A percentile compares a stretch with the other conserved stretches of the same genome.
These are phyloP conservation scores for Trifolium fragiferum DNA, from an alignment of 306 rosid genomes.

Conservation along the genomic window DNA sequence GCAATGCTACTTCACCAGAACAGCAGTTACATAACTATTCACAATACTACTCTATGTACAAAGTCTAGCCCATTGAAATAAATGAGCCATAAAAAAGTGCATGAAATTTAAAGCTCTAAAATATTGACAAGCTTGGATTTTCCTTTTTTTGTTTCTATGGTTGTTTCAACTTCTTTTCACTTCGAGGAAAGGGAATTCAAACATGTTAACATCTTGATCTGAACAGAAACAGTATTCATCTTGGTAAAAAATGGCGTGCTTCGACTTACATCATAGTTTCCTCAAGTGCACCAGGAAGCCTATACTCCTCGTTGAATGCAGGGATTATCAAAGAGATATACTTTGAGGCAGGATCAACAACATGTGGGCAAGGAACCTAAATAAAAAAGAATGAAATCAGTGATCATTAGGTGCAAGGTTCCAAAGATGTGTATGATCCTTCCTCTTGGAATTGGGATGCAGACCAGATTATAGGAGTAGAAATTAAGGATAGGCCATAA, in stretches of 20 bases:
- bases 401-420: not conserved
- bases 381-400: constrained; percentile 39
- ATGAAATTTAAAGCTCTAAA: not conserved
- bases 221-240: constrained; percentile 21
- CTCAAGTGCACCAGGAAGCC: constrained; percentile 89
- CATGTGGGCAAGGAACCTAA: constrained; percentile 81
- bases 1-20: constrained; percentile 7
- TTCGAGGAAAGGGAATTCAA: constrained; percentile 4
- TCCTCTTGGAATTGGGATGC: constrained; percentile 23
- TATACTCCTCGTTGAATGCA: constrained; percentile 82
- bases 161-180: constrained; percentile 1
- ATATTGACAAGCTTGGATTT: not conserved
- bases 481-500: constrained; percentile 22
- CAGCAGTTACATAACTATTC: not conserved
- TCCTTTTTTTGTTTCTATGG: not conserved
- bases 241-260: constrained; percentile 6
- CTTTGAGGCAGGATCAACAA: constrained; percentile 87
- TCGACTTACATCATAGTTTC: constrained; percentile 82
- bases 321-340: constrained; percentile 86
- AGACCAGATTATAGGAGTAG: not conserved
- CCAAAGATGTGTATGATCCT: constrained; percentile 1
- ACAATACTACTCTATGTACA: constrained; percentile 3
- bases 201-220: constrained; percentile 34
- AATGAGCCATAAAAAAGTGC: not conserved
- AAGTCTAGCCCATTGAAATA: constrained; percentile 18